phyloP scores from a whole-genome alignment of 176 grass and related monocot species.

The Avena atlantica region DNA sequence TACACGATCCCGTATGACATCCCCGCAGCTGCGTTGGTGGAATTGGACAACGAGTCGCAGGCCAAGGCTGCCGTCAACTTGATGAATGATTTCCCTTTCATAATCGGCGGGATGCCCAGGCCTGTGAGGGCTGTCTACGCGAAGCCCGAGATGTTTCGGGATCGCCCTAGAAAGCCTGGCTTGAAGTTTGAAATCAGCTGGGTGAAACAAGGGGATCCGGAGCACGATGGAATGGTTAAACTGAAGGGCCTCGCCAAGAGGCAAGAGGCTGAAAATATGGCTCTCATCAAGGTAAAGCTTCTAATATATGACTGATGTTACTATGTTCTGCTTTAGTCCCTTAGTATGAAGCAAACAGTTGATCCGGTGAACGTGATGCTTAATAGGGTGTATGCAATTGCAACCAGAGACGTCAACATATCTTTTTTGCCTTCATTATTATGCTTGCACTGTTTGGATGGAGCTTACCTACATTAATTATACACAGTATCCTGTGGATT shows the following conservation, averaged over 20 bases:
- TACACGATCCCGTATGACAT: slow-evolving; percentile 62
- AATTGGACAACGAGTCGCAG: slow-evolving; percentile 46
- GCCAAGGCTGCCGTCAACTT: slow-evolving; percentile 46
- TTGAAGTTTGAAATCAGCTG: slow-evolving; percentile 51
- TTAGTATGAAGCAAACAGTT: background rate
- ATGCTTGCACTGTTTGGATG: background rate
- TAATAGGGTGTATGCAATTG: background rate
- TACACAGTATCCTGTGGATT: background rate
- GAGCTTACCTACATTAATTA: background rate
- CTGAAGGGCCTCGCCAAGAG: slow-evolving; percentile 48
- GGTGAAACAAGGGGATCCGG: slow-evolving; percentile 47
- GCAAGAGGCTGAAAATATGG: slow-evolving; percentile 61
- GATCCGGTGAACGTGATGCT: background rate
- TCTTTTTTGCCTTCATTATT: background rate
- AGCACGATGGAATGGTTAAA: slow-evolving; percentile 42
- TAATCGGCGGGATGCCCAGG: slow-evolving; percentile 66
- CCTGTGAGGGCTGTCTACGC: slow-evolving; percentile 51
- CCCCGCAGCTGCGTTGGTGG: slow-evolving; percentile 52
- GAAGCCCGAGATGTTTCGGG: slow-evolving; percentile 52
- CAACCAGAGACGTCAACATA: background rate
- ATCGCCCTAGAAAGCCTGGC: slow-evolving; percentile 57
- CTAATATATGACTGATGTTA: slow-evolving; percentile 13
- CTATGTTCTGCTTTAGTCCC: background rate
- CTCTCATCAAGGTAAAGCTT: slow-evolving; percentile 59
- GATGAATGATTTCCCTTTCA: slow-evolving; percentile 66